phyloP scores from a whole-genome alignment of 805 yeast genomes.

The Nakazawaea anatomiae region DNA sequence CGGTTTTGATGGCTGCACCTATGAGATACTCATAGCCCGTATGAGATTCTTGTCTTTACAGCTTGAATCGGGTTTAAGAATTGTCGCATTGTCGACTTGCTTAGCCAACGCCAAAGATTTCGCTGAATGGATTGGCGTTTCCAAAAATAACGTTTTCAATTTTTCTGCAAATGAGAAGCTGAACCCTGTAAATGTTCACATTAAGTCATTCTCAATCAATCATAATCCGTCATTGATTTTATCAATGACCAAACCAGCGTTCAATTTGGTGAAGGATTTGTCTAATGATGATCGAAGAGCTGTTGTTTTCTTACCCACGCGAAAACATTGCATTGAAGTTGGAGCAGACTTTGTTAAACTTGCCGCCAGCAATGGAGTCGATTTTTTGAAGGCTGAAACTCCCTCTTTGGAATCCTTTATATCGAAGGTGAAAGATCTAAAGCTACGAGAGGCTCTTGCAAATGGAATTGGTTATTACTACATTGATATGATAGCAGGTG shows the following conservation, averaged over 20 bases:
- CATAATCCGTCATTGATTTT: slow-evolving; percentile 47
- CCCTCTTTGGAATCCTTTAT: slow-evolving; percentile 35
- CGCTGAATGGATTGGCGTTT: slow-evolving; percentile 82
- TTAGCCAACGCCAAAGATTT: slow-evolving; percentile 72
- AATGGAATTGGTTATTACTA: slow-evolving; percentile 65
- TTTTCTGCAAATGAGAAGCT: slow-evolving; percentile 60
- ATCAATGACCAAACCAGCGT: slow-evolving; percentile 46
- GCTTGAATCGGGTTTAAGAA: slow-evolving; percentile 48
- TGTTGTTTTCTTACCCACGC: slow-evolving; percentile 52
- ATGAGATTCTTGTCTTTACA: slow-evolving; percentile 66
- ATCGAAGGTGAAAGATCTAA: slow-evolving; percentile 38
- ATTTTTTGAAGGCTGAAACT: slow-evolving; percentile 34
- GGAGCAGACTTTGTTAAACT: slow-evolving; percentile 36
- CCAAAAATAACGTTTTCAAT: slow-evolving; percentile 56
- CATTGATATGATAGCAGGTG: slow-evolving; percentile 49
- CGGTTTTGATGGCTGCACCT: slow-evolving; percentile 50
- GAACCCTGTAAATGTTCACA: slow-evolving; percentile 49
- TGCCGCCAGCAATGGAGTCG: slow-evolving; percentile 29
- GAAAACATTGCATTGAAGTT: slow-evolving; percentile 50
- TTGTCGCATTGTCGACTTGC: slow-evolving; percentile 67
- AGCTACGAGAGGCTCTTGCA: slow-evolving; percentile 35
- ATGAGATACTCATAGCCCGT: slow-evolving; percentile 69
- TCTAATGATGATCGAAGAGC: slow-evolving; percentile 27
- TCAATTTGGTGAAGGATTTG: slow-evolving; percentile 30
- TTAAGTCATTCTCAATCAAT: slow-evolving; percentile 41